Base-by-base conservation (phyloP, 768 basidiomycete species). In the Naganishia onofrii region DNA sequence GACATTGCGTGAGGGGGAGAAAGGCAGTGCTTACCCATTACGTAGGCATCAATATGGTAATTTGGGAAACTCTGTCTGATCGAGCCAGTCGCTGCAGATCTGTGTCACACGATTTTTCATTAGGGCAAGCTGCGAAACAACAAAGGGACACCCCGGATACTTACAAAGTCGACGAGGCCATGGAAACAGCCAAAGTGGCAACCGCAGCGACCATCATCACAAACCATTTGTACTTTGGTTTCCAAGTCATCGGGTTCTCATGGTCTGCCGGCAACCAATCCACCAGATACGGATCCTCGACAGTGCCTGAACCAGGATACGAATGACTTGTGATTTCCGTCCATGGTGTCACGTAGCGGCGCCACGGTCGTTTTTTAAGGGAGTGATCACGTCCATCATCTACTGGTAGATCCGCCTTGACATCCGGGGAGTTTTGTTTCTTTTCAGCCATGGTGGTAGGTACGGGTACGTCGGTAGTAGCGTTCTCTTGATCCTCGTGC, bases 191-290 rank as follows among this genome's bases (percentile, higher is more conserved):
- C 23, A 80, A 54, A 0, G 79, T 80, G 2, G 77, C 71, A 44
- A 75, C 69, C 9, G 74, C 69, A 34, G 73, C 79, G 10, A 75
- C 55, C 52, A 70, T 71, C 52, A 77, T 79, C 17, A 72, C 63
- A 13, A 65, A 48, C 79, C 79, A 80, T 56, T 80, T 80, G 70
- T 76, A 78, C 7, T 52, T 34, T 0, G 36, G 23, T 1, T 70
- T 57, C 79, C 78, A 79, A 34, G 71, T 71, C 69, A 78, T 77
- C 3, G 79, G 79, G 54, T 80, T 77, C 66, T 80, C 79, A 10
- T 70, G 66, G 51, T 69, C 69, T 2, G 67, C 74, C 10, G 65
- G 60, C n/a, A 78, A 52, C 81, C 79, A 81, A 54, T 77, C 80
- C 32, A 82, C 74, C 21, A 82, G 70, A 66, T 74, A 80, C 10